Evolutionary conservation across 352 stramenopile genomes (phyloP).

Genomic region (Plasmopara viticola): DNA sequence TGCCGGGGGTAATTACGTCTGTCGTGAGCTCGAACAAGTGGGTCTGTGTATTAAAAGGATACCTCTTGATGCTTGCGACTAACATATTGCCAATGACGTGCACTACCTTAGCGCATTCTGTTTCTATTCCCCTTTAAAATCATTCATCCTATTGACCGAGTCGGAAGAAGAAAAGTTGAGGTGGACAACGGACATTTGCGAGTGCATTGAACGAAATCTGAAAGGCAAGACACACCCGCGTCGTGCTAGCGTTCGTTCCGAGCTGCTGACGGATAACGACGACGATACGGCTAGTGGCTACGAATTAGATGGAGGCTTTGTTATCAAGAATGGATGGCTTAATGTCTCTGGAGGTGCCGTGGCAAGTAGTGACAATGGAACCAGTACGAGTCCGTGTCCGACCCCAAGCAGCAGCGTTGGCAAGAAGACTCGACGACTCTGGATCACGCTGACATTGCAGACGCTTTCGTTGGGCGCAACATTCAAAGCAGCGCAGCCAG

Average conservation of each 20-base stretch:
- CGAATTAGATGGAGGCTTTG: conserved; percentile 59
- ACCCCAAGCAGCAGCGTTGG: conserved; percentile 15
- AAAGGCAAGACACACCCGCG: conserved; percentile 40
- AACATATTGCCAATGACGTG: neutral
- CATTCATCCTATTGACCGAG: conserved; percentile 73
- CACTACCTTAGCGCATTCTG: conserved; percentile 56
- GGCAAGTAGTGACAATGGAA: conserved; percentile 3
- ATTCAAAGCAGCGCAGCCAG: conserved; percentile 60
- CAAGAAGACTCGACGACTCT: conserved; percentile 46
- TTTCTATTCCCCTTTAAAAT: conserved; percentile 83
- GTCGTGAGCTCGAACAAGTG: conserved; percentile 66
- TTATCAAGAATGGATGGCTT: conserved; percentile 86
- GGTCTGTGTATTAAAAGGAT: conserved; percentile 3
- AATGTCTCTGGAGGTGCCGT: conserved; percentile 48
- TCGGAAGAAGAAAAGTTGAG: conserved; percentile 51
- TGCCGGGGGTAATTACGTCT: conserved; percentile 63
- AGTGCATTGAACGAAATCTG: conserved; percentile 56
- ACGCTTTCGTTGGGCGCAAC: conserved; percentile 52
- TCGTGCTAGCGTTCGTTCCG: conserved; percentile 53
- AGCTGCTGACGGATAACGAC: conserved; percentile 58
- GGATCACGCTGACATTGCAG: conserved; percentile 78
- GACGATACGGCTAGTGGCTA: conserved; percentile 55
- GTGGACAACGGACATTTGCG: conserved; percentile 61
- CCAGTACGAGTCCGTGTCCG: conserved; percentile 7
- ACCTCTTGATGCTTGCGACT: neutral